Evolutionary conservation across 768 basidiomycete genomes (phyloP).

Genomic region (Piloderma croceum): DNA sequence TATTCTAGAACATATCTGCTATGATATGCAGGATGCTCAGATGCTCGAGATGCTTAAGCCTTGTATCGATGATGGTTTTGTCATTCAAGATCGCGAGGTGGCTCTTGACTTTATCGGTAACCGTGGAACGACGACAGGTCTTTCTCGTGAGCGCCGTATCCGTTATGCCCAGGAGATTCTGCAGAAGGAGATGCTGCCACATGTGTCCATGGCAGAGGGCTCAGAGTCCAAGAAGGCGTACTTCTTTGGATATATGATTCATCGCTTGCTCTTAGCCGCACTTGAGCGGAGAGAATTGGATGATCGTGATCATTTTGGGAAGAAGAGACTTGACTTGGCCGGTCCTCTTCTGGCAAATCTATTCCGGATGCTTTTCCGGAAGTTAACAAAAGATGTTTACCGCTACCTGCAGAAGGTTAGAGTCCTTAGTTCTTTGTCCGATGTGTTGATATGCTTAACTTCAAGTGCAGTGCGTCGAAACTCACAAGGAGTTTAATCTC

Average conservation of each 20-base stretch:
- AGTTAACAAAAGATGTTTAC: constrained; percentile 95
- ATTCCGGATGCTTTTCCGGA: constrained; percentile 96
- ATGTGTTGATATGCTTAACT: constrained; percentile 5
- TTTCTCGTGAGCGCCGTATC: constrained; percentile 87
- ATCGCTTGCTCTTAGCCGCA: constrained; percentile 88
- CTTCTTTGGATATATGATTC: constrained; percentile 99
- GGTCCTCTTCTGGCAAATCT: constrained; percentile 94
- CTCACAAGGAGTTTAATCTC: constrained; percentile 91
- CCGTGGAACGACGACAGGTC: constrained; percentile 90
- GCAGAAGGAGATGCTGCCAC: constrained; percentile 98
- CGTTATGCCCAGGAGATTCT: constrained; percentile 96
- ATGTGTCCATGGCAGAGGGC: constrained; percentile 92
- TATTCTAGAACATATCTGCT: constrained; percentile 97
- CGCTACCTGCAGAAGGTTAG: constrained; percentile 92
- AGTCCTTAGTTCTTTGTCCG: not conserved
- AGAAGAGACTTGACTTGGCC: constrained; percentile 93
- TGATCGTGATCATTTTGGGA: constrained; percentile 99
- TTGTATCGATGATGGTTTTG: constrained; percentile 97
- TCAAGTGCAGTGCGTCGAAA: constrained; percentile 79
- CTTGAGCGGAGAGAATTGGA: constrained; percentile 93
- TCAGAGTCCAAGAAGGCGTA: constrained; percentile 98
- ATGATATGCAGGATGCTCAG: constrained; percentile 92
- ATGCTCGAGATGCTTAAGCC: constrained; percentile 98
- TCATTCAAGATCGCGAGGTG: constrained; percentile 95
- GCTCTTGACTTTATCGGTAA: constrained; percentile 98